Evolutionary conservation across 73 alveolate genomes (phyloP), one percentile per base, ranked within the genome.

Genomic region (Urostyla sp.): DNA sequence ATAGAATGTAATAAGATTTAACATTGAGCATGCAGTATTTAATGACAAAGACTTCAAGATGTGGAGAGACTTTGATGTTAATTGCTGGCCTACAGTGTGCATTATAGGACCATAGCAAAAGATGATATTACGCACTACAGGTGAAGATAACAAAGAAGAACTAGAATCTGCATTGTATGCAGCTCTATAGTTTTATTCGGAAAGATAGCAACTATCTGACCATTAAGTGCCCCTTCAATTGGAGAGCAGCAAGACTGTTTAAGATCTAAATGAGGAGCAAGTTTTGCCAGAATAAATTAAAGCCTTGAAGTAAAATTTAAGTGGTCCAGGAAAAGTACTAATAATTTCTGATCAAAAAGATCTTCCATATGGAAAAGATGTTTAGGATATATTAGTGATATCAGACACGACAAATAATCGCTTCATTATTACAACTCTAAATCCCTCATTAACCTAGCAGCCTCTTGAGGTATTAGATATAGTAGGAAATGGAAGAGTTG

Each of bases 21-120:
- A 75, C 16, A 57, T 75, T 24, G 24, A 75, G 38, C 87, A 75
- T 57, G 72, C 87, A 57, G 87, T 75, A 8, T 75, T 75, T 26
- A 75, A 75, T 38, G 89, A 77, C 38, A 45, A 55, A 15, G 74
- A 77, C 35, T 57, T 77, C 50, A 52, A 56, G 5, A 37, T 77
- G 45, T 77, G 89, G 89, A 28, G 45, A 24, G 35, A 59, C n/a
- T 26, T 37, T n/a, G 72, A 60, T 16, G 67, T 60, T 18, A 30
- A 40, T 48, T 60, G 74, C 37, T 77, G 89, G 89, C 89, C 89
- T n/a, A 48, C 89, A 34, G 31, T 77, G 3, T 45, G 24, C 7
- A 63, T 77, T 5, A 36, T 77, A 0, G 75, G 77, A 27, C 89
- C 89, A 1, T 23, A 53, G 28, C 52, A 72, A 18, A 57, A 60